Percentiles rank a stretch among this genome's conserved stretches.
These are phyloP conservation scores for Penicillium simplicissimum DNA, from an alignment of 495 filamentous ascomycete species.

Conservation along the genomic window DNA sequence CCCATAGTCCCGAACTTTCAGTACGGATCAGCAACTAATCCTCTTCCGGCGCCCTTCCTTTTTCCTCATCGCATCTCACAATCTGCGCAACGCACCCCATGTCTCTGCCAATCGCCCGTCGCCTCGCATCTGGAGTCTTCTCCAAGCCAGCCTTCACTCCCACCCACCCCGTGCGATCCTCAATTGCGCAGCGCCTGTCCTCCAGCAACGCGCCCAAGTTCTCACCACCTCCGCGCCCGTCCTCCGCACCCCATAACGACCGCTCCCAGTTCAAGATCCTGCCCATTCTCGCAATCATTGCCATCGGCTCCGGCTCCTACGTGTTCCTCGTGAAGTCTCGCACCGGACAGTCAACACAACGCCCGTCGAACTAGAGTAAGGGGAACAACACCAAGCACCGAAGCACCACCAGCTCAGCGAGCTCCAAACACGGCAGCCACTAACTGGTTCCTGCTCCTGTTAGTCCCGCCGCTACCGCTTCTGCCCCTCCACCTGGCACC, in stretches of 20 bases:
- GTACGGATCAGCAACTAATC: not conserved
- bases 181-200: conserved; percentile 23
- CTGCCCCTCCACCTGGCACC: conserved; percentile 2
- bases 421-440: not conserved
- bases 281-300: conserved; percentile 63
- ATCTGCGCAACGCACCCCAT: not conserved
- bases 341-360: conserved; percentile 35
- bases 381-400: not conserved
- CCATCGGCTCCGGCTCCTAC: conserved; percentile 60
- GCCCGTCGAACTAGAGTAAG: conserved; percentile 13
- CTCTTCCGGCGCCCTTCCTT: not conserved
- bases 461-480: conserved; percentile 9
- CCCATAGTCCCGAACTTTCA: not conserved
- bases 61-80: not conserved
- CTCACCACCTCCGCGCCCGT: conserved; percentile 22
- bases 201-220: conserved; percentile 18
- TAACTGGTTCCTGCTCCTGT: not conserved
- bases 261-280: conserved; percentile 60
- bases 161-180: conserved; percentile 13
- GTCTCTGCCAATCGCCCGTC: not conserved
- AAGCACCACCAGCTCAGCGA: not conserved
- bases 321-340: conserved; percentile 61
- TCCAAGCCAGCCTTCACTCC: conserved; percentile 17
- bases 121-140: conserved; percentile 3
- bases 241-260: conserved; percentile 33